Conservation (phyloP, 2,329 filamentous ascomycete species). For the Karstenula rhodostoma region DNA sequence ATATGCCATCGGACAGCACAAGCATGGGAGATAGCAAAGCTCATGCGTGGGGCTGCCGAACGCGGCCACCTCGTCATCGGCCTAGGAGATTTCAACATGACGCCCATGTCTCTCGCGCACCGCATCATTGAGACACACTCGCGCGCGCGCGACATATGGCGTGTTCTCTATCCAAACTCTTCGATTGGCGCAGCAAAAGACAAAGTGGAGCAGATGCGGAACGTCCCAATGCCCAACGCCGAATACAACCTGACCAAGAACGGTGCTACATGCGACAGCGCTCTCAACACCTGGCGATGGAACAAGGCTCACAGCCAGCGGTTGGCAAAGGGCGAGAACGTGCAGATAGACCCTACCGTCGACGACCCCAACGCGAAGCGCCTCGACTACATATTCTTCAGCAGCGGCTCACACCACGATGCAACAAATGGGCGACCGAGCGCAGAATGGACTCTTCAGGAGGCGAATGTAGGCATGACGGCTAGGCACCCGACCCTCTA, state of each 20-base stretch:
- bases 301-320: constrained; percentile 72
- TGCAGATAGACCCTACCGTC: constrained; percentile 69
- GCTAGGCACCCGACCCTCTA: constrained; percentile 80
- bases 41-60: constrained; percentile 82
- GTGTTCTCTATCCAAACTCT: constrained; percentile 81
- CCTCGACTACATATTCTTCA: constrained; percentile 92
- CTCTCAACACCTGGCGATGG: constrained; percentile 95
- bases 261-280: constrained; percentile 85
- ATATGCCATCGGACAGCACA: constrained; percentile 89
- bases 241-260: constrained; percentile 81
- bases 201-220: constrained; percentile 70
- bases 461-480: constrained; percentile 78
- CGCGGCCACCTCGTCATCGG: constrained; percentile 84
- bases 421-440: constrained; percentile 35
- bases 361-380: constrained; percentile 81
- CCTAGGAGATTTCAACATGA: constrained; percentile 95
- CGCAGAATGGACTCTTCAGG: constrained; percentile 72
- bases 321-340: constrained; percentile 70
- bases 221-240: constrained; percentile 74
- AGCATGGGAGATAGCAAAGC: constrained; percentile 92
- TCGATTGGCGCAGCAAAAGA: constrained; percentile 78
- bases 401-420: constrained; percentile 37
- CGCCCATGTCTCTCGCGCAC: constrained; percentile 86
- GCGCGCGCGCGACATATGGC: constrained; percentile 84
- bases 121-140: constrained; percentile 80